phyloP scores from a whole-genome alignment of 192 early-diverging fungal genomes.

The Entrophospora sp. region DNA sequence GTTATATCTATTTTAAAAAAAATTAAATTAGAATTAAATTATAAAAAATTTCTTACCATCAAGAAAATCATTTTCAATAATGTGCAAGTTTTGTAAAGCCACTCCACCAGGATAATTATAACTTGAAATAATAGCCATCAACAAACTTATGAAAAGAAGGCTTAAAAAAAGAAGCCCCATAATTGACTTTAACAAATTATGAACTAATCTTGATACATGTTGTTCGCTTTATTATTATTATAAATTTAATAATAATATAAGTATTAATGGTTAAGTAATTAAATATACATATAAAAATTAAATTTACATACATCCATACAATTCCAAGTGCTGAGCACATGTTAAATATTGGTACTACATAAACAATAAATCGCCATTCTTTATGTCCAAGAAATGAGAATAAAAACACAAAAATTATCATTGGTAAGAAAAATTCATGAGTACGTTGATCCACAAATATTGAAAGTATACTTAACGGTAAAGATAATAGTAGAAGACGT shows the following conservation, averaged over 20 bases:
- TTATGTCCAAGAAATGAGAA: slow-evolving; percentile 84
- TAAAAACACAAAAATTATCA: slow-evolving; percentile 43
- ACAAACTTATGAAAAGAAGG: slow-evolving; percentile 24
- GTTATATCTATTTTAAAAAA: background rate
- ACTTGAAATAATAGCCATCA: slow-evolving; percentile 50
- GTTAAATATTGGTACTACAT: slow-evolving; percentile 76
- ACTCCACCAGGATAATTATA: slow-evolving; percentile 87
- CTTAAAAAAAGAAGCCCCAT: slow-evolving; percentile 7
- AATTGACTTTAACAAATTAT: slow-evolving; percentile 26
- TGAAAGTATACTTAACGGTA: slow-evolving; percentile 57
- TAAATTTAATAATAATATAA: background rate
- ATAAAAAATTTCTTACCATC: slow-evolving; percentile 14
- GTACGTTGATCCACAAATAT: slow-evolving; percentile 34
- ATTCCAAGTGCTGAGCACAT: slow-evolving; percentile 52
- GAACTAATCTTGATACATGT: background rate
- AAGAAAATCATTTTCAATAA: slow-evolving; percentile 23
- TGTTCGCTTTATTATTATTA: background rate
- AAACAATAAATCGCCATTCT: slow-evolving; percentile 92
- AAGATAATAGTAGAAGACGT: slow-evolving; percentile 57
- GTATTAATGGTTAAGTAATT: background rate
- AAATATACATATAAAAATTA: background rate
- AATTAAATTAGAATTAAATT: background rate
- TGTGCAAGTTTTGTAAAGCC: slow-evolving; percentile 60
- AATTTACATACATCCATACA: slow-evolving; percentile 29
- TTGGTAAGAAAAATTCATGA: slow-evolving; percentile 45